Conservation (phyloP, 1,139 yeast species). For the Candida sanyaensis region DNA sequence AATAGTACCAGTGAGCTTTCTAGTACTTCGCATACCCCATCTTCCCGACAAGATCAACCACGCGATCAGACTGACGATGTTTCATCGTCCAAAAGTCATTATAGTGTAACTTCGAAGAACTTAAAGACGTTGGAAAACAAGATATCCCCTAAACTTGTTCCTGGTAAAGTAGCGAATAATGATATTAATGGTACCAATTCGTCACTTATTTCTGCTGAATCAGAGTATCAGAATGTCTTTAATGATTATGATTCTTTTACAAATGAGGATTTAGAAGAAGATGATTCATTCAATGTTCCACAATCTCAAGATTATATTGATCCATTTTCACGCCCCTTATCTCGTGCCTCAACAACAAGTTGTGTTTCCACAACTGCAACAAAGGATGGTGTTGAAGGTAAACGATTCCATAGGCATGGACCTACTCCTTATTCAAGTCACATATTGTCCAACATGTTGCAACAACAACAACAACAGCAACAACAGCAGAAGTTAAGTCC, state of each 20-base stretch:
- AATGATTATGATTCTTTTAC: constrained; percentile 3
- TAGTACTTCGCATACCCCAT: constrained; percentile 1
- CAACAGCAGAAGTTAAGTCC: constrained; percentile 2
- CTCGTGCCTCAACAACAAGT: constrained; percentile 63
- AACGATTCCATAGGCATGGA: constrained; percentile 49
- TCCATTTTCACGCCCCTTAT: constrained; percentile 51
- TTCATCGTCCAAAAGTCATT: constrained; percentile 18
- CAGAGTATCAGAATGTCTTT: constrained; percentile 24
- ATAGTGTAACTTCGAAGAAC: constrained; percentile 26
- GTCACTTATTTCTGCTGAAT: constrained; percentile 28
- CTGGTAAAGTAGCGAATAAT: neutral
- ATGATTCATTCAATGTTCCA: neutral
- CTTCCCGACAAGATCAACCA: neutral
- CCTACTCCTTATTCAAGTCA: constrained; percentile 39
- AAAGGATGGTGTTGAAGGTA: constrained; percentile 72
- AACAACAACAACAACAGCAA: constrained; percentile 20
- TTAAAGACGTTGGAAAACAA: constrained; percentile 15
- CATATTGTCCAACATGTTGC: constrained; percentile 34
- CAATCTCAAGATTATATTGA: constrained; percentile 15
- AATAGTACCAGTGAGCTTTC: constrained; percentile 3
- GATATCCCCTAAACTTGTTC: neutral
- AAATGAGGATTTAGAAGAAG: constrained; percentile 4
- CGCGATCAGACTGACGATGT: constrained; percentile 10
- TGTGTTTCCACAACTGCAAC: constrained; percentile 72
- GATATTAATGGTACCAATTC: constrained; percentile 20